Percentiles rank a stretch among this genome's conserved stretches.
phyloP scores from a whole-genome alignment of 371 early-diverging fungal genomes.

The Apophysomyces trapeziformis region DNA sequence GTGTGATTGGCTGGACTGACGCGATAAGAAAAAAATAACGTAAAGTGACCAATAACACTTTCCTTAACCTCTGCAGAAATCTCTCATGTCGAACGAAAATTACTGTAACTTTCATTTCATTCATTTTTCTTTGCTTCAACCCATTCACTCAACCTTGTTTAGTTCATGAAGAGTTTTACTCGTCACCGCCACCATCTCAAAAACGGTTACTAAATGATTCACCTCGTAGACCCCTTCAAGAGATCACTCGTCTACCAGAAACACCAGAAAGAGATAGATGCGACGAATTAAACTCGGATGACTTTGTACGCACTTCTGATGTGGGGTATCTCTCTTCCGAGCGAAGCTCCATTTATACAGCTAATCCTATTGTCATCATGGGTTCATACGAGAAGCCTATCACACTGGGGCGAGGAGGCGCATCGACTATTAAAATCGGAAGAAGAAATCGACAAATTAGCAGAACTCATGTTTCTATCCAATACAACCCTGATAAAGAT shows the following conservation, averaged over 20 bases:
- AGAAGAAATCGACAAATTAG: conserved; percentile 64
- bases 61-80: background rate
- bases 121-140: background rate
- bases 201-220: background rate
- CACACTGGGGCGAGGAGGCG: conserved; percentile 61
- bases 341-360: conserved; percentile 6
- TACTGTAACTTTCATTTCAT: background rate
- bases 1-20: background rate
- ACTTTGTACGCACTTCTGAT: conserved; percentile 36
- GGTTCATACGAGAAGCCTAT: conserved; percentile 51
- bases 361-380: conserved; percentile 29
- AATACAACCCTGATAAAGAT: conserved; percentile 32
- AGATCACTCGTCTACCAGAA: conserved; percentile 20
- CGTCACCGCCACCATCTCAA: conserved; percentile 8
- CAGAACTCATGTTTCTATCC: conserved; percentile 60
- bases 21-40: conserved; percentile 5
- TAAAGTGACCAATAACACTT: background rate
- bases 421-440: conserved; percentile 61
- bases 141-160: background rate
- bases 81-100: conserved; percentile 4
- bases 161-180: conserved; percentile 6
- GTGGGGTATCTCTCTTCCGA: conserved; percentile 20
- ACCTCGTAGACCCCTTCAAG: conserved; percentile 1
- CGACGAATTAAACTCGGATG: conserved; percentile 38
- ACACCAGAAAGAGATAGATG: conserved; percentile 18